A percentile compares a stretch with the other conserved stretches of the same genome.
Conservation (phyloP, 169 alveolate genomes). For the Eimeria mitis region DNA sequence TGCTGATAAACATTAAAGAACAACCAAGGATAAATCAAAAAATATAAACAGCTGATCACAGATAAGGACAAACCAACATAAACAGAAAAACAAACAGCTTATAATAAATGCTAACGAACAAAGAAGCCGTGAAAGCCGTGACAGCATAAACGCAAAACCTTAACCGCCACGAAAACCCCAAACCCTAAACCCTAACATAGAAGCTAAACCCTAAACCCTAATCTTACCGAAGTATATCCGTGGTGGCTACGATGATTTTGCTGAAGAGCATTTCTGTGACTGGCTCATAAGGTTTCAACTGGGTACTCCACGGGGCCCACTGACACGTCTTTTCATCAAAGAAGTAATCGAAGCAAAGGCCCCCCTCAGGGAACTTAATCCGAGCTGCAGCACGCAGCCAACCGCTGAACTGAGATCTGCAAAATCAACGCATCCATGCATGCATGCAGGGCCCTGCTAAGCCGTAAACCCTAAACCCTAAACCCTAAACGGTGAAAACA, state of each 20-base stretch:
- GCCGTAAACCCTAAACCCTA: no score
- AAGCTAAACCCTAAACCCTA: background rate
- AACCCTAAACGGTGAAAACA: no score
- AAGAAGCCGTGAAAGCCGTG: no score
- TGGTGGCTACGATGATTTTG: slow-evolving; percentile 89
- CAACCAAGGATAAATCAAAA: no score
- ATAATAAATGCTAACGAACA: no score
- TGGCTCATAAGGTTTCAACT: slow-evolving; percentile 88
- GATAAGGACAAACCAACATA: no score
- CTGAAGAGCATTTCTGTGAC: slow-evolving; percentile 88
- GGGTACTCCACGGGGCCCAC: slow-evolving; percentile 91
- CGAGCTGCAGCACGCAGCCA: slow-evolving; percentile 90
- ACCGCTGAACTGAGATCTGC: slow-evolving; percentile 87
- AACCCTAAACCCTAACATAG: background rate
- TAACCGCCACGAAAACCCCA: background rate
- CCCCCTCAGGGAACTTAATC: slow-evolving; percentile 96
- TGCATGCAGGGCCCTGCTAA: no score
- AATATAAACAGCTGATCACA: no score
- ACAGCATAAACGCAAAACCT: no score
- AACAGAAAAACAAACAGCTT: no score
- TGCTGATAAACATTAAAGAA: no score
- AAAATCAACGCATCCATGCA: background rate
- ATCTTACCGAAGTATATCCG: slow-evolving; percentile 83
- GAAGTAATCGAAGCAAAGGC: slow-evolving; percentile 94
- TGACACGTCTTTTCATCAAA: slow-evolving; percentile 89